These are phyloP conservation scores for Juncus effusus DNA, from an alignment of 176 grass and related monocot genomes.

Conservation along the genomic window DNA sequence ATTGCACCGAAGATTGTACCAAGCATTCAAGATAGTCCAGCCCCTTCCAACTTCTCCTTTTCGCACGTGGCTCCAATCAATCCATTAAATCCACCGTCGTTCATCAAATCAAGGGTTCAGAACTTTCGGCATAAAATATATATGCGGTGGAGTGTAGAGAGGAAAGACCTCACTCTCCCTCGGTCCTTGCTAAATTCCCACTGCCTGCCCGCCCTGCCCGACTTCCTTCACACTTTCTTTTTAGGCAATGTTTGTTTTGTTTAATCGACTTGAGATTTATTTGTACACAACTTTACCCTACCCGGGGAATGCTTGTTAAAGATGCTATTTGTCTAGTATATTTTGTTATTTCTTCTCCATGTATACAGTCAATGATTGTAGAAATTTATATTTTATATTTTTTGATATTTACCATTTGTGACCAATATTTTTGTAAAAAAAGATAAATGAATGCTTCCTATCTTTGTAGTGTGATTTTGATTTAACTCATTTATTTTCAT, in stretches of 20 bases:
- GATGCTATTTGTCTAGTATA: no score
- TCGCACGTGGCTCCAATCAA: not conserved
- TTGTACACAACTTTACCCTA: slow-evolving; percentile 14
- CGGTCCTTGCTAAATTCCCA: slow-evolving; percentile 35
- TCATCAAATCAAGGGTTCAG: not conserved
- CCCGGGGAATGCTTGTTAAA: no score
- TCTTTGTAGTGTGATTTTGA: no score
- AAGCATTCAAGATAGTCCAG: not conserved
- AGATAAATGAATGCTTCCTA: no score
- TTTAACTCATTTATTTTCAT: no score
- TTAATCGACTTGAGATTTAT: not conserved
- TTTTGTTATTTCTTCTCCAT: no score
- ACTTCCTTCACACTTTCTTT: slow-evolving; percentile 27
- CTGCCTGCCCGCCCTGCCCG: slow-evolving; percentile 27
- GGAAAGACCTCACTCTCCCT: not conserved
- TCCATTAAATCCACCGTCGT: not conserved
- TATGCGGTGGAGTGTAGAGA: not conserved
- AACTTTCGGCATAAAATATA: not conserved
- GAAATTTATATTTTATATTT: no score
- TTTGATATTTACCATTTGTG: no score
- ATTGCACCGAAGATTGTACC: not conserved
- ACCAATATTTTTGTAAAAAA: no score
- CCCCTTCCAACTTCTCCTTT: not conserved
- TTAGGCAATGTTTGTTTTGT: not conserved
- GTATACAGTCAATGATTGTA: no score